Conservation (phyloP, 1,139 yeast species). For the Pichia sp. region DNA sequence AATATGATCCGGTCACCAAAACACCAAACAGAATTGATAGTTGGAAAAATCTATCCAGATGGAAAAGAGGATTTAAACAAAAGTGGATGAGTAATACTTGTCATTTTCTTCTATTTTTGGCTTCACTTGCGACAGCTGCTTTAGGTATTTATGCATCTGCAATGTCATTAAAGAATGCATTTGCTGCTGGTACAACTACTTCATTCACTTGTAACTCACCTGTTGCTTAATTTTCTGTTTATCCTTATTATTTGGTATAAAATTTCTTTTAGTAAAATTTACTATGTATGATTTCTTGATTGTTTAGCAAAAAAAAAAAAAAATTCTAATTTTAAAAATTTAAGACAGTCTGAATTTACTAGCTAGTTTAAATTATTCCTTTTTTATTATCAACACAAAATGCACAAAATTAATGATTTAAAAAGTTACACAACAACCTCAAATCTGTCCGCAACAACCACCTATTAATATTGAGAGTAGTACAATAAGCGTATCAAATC, state of each 20-base stretch:
- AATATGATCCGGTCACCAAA: conserved; percentile 30
- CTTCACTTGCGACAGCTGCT: conserved; percentile 34
- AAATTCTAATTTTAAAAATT: too few species aligned
- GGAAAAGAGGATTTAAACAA: too few species aligned
- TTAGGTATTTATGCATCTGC: conserved; percentile 34
- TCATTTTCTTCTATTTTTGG: conserved; percentile 32
- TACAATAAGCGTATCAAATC: conserved; percentile 7
- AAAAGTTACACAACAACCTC: conserved; percentile 3
- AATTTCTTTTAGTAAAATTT: too few species aligned
- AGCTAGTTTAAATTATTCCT: too few species aligned
- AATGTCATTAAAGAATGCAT: conserved; percentile 18
- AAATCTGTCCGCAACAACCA: background rate
- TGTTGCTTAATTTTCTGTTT: conserved; percentile 4
- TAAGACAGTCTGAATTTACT: too few species aligned
- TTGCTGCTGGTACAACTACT: conserved; percentile 15
- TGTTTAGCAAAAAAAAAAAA: too few species aligned
- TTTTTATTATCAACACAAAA: too few species aligned
- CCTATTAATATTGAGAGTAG: background rate
- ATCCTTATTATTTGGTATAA: too few species aligned
- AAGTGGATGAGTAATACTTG: conserved; percentile 21
- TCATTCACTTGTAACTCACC: conserved; percentile 17
- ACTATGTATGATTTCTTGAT: too few species aligned
- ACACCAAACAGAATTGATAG: conserved; percentile 30
- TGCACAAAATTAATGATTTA: too few species aligned
- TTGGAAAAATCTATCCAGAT: conserved; percentile 31